A percentile compares a stretch with the other conserved stretches of the same genome.
Conservation (phyloP, 805 yeast genomes). For the Wickerhamomyces hampshirensis region DNA sequence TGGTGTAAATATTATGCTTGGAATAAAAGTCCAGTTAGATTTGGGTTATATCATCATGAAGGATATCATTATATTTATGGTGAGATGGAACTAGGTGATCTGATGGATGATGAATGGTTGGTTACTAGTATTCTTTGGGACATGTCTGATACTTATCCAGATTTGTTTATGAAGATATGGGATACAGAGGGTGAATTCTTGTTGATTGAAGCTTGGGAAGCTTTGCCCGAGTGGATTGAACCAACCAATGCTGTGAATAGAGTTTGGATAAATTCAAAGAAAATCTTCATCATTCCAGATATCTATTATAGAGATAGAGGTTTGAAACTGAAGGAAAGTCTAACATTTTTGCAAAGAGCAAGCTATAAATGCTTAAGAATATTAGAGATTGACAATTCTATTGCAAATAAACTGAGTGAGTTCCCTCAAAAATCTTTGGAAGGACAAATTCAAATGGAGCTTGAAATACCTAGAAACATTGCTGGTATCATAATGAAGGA, state of each 20-base stretch:
- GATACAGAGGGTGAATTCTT: constrained; percentile 58
- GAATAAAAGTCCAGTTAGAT: constrained; percentile 26
- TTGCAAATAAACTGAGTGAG: constrained; percentile 15
- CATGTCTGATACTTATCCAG: constrained; percentile 30
- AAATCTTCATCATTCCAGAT: constrained; percentile 36
- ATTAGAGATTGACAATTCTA: constrained; percentile 17
- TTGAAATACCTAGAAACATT: constrained; percentile 13
- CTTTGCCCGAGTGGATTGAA: constrained; percentile 42
- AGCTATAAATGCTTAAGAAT: constrained; percentile 30
- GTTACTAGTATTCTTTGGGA: constrained; percentile 35
- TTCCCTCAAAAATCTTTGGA: constrained; percentile 30
- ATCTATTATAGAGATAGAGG: constrained; percentile 30
- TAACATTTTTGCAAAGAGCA: constrained; percentile 34
- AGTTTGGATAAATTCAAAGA: constrained; percentile 45
- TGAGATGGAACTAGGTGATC: constrained; percentile 38
- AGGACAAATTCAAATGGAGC: constrained; percentile 13
- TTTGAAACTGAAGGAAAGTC: constrained; percentile 34
- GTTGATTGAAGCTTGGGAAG: constrained; percentile 44
- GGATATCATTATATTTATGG: constrained; percentile 27
- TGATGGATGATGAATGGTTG: constrained; percentile 41
- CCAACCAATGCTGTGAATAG: constrained; percentile 46
- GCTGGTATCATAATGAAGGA: constrained; percentile 18
- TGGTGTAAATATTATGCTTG: constrained; percentile 41
- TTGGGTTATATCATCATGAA: constrained; percentile 3
- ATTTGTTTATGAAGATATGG: constrained; percentile 38